These are phyloP conservation scores for Pelargonium fulgidum DNA, from an alignment of 441 rosid genomes.

Conservation along the genomic window DNA sequence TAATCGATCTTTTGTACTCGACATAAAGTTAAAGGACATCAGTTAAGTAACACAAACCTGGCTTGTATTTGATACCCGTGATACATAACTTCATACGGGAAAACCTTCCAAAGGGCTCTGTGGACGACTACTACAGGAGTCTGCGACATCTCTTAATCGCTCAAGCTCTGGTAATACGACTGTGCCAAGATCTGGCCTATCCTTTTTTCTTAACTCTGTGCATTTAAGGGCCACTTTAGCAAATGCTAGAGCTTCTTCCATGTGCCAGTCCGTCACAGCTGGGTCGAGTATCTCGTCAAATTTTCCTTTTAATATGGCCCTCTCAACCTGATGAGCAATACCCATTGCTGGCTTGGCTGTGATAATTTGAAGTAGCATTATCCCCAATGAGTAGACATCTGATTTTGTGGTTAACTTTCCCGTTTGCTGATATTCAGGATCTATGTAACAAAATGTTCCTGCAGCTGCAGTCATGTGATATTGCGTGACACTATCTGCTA, in stretches of 20 bases:
- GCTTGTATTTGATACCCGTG: background rate
- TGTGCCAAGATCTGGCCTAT: constrained; percentile 55
- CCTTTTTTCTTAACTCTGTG: constrained; percentile 53
- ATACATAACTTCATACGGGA: background rate
- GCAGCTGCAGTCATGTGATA: constrained; percentile 67
- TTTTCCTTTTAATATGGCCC: constrained; percentile 47
- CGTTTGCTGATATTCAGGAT: constrained; percentile 70
- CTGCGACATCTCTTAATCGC: constrained; percentile 37
- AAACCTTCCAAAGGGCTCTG: background rate
- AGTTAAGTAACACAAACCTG: constrained; percentile 21
- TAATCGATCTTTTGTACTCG: background rate
- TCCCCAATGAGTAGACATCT: constrained; percentile 56
- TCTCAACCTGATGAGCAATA: constrained; percentile 48
- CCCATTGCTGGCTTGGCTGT: constrained; percentile 68
- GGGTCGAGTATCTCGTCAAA: constrained; percentile 51
- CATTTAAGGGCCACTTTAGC: constrained; percentile 44
- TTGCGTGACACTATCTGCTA: constrained; percentile 56
- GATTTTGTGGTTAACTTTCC: constrained; percentile 59
- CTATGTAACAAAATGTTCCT: constrained; percentile 69
- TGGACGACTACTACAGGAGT: background rate
- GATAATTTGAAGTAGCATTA: constrained; percentile 53
- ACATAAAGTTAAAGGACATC: background rate
- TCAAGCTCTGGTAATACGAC: constrained; percentile 49
- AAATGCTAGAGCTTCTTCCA: constrained; percentile 44
- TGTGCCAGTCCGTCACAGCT: constrained; percentile 46